Percentiles rank a stretch among this genome's conserved stretches.
Conservation (phyloP, 768 basidiomycete genomes). For the Rhodotorula taiwanensis region DNA sequence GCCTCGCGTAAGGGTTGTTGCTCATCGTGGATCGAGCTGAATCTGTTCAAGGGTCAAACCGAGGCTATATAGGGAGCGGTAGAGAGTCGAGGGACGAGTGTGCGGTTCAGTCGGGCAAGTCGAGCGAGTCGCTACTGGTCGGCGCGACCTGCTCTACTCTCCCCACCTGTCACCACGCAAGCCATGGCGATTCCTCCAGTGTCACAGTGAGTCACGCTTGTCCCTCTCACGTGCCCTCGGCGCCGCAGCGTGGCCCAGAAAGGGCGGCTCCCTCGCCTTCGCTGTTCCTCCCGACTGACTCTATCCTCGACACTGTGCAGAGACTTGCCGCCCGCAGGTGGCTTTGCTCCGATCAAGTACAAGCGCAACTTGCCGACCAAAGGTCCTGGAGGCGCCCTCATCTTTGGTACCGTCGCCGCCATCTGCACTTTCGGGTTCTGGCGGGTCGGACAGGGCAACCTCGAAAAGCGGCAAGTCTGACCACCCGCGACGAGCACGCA, state of each 20-base stretch:
- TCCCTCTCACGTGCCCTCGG: background rate
- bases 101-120: too few relatives aligned
- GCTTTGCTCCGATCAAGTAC: slow-evolving; percentile 88
- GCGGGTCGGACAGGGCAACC: slow-evolving; percentile 77
- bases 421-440: slow-evolving; percentile 89
- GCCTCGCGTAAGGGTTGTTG: slow-evolving; percentile 29
- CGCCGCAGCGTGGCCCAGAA: background rate
- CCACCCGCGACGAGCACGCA: too few relatives aligned
- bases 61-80: background rate
- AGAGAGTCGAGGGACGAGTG: too few relatives aligned
- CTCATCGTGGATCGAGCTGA: background rate
- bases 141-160: too few relatives aligned
- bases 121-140: too few relatives aligned
- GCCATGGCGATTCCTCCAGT: too few relatives aligned
- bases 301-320: too few relatives aligned
- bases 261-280: background rate
- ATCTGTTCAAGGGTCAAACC: background rate
- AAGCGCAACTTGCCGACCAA: slow-evolving; percentile 76
- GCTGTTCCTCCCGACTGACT: background rate
- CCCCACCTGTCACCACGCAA: too few relatives aligned
- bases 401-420: slow-evolving; percentile 77
- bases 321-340: slow-evolving; percentile 91
- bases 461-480: slow-evolving; percentile 76
- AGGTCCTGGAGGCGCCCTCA: slow-evolving; percentile 58
- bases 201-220: background rate